These are phyloP conservation scores for Dissophora globulifera DNA, from an alignment of 192 early-diverging fungal species.

Conservation along the genomic window DNA sequence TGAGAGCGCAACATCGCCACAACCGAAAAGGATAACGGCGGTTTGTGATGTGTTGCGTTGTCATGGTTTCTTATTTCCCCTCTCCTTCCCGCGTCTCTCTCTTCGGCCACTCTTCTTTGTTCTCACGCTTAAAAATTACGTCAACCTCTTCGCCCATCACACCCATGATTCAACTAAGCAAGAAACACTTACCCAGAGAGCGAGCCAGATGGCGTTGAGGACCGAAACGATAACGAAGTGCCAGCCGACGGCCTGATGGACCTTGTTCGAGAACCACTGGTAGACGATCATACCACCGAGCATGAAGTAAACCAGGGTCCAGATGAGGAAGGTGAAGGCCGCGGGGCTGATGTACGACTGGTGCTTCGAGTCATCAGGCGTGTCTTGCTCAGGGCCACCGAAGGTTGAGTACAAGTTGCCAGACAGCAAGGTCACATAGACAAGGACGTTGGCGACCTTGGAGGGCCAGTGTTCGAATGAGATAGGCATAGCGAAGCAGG, in stretches of 20 bases:
- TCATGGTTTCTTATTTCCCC: too few relatives aligned
- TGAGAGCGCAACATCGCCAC: too few relatives aligned
- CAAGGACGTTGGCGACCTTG: slow-evolving; percentile 68
- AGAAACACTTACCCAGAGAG: slow-evolving; percentile 67
- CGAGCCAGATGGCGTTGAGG: slow-evolving; percentile 68
- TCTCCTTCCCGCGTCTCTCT: too few relatives aligned
- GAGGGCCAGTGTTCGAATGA: slow-evolving; percentile 28
- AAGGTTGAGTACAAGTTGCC: slow-evolving; percentile 65
- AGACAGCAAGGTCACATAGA: slow-evolving; percentile 71
- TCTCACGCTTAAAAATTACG: too few relatives aligned
- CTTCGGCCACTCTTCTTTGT: too few relatives aligned
- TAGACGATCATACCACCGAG: slow-evolving; percentile 71
- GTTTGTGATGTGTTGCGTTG: too few relatives aligned
- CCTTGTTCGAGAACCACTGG: slow-evolving; percentile 70
- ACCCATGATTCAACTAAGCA: too few relatives aligned
- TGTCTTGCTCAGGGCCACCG: slow-evolving; percentile 50
- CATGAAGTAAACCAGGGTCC: slow-evolving; percentile 71
- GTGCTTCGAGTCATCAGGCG: slow-evolving; percentile 54
- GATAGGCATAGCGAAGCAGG: slow-evolving; percentile 14
- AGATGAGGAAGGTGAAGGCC: slow-evolving; percentile 65
- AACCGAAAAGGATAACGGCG: too few relatives aligned
- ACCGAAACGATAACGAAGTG: slow-evolving; percentile 71
- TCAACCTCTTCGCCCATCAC: too few relatives aligned
- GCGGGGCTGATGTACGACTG: slow-evolving; percentile 75
- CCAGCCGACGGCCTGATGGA: slow-evolving; percentile 67